Conservation (phyloP, 768 basidiomycete species). For the Boletus coccyginus region DNA sequence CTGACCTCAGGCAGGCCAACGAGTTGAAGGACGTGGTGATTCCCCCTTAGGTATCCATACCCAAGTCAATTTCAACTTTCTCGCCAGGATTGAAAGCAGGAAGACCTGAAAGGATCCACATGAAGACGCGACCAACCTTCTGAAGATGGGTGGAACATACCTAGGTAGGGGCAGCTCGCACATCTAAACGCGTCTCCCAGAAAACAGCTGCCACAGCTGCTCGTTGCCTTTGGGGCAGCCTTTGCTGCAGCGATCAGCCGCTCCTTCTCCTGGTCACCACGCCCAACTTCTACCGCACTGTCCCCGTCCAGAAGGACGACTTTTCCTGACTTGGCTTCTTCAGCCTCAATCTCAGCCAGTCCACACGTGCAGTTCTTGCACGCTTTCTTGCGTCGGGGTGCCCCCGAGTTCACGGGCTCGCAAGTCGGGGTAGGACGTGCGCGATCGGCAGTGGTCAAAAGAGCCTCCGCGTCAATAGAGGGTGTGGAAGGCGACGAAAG, state of each 20-base stretch:
- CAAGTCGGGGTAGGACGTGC: slow-evolving; percentile 74
- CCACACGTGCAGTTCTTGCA: slow-evolving; percentile 98
- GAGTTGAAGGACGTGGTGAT: not conserved
- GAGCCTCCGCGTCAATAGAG: slow-evolving; percentile 75
- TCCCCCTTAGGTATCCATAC: slow-evolving; percentile 70
- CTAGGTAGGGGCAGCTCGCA: slow-evolving; percentile 92
- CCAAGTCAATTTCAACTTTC: slow-evolving; percentile 89
- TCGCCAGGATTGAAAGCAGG: slow-evolving; percentile 98
- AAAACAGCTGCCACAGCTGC: slow-evolving; percentile 97
- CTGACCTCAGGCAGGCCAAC: not conserved
- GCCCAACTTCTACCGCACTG: slow-evolving; percentile 56
- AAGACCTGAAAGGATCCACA: slow-evolving; percentile 58
- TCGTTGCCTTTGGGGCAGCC: slow-evolving; percentile 83
- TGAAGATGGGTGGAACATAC: slow-evolving; percentile 47
- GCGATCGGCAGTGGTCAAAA: slow-evolving; percentile 83
- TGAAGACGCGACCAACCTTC: slow-evolving; percentile 9
- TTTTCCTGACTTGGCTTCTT: slow-evolving; percentile 61
- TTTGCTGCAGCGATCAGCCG: slow-evolving; percentile 63
- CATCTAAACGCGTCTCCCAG: slow-evolving; percentile 98
- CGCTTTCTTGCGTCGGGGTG: slow-evolving; percentile 78
- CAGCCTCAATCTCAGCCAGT: slow-evolving; percentile 88
- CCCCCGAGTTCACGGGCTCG: slow-evolving; percentile 53
- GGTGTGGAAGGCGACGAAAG: slow-evolving; percentile 68
- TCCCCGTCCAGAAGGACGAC: slow-evolving; percentile 66
- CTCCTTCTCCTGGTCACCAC: slow-evolving; percentile 59